These are phyloP conservation scores for Trichoderma sp. DNA, from an alignment of 2,329 filamentous ascomycete genomes.

Conservation along the genomic window DNA sequence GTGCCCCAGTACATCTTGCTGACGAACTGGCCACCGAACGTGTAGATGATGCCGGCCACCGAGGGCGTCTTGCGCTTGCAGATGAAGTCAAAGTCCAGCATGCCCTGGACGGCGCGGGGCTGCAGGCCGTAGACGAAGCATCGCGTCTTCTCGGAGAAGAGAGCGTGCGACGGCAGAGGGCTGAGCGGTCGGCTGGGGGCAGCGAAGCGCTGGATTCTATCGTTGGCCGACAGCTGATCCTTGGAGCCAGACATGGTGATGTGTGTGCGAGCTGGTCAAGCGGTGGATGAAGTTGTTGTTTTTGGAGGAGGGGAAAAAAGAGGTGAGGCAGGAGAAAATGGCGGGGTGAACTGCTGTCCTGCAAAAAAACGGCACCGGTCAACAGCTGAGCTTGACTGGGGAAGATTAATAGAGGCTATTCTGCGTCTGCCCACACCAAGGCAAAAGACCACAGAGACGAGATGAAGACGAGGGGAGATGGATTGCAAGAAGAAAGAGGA, in stretches of 20 bases:
- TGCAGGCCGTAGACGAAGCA: constrained; percentile 99
- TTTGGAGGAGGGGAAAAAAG: neutral
- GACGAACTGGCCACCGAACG: constrained; percentile 99
- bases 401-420: constrained; percentile 6
- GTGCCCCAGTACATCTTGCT: constrained; percentile 99
- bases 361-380: constrained; percentile 33
- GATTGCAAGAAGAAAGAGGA: constrained; percentile 25
- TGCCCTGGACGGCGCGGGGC: constrained; percentile 86
- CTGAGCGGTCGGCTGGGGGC: constrained; percentile 90
- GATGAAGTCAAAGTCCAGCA: constrained; percentile 99
- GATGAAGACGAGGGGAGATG: constrained; percentile 5
- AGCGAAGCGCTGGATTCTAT: constrained; percentile 97
- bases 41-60: constrained; percentile 99
- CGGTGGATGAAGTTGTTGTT: no score
- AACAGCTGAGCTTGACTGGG: constrained; percentile 29
- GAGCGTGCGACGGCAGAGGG: constrained; percentile 82
- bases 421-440: constrained; percentile 21
- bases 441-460: constrained; percentile 6
- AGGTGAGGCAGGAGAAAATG: constrained; percentile 36
- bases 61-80: constrained; percentile 98
- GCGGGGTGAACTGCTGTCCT: constrained; percentile 26
- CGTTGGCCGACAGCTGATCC: constrained; percentile 75
- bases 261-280: constrained; percentile 29
- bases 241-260: constrained; percentile 57
- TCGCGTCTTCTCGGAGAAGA: constrained; percentile 99